These are phyloP conservation scores for Lentinula detonsa DNA, from an alignment of 768 basidiomycete genomes.

Conservation along the genomic window DNA sequence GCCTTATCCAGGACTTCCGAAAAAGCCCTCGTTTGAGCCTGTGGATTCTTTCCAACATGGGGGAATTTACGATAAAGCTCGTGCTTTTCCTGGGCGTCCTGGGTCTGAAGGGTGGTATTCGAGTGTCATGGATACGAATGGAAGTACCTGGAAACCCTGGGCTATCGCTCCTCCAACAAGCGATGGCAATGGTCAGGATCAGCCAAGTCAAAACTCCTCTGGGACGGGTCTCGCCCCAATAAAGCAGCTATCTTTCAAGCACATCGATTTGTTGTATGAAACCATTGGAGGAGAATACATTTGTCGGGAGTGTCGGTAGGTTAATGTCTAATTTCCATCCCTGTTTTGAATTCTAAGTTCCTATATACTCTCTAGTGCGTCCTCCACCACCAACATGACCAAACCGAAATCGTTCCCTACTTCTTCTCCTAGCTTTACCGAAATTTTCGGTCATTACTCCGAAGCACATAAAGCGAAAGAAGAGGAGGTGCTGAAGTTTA, in stretches of 20 bases:
- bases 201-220: neutral
- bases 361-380: neutral
- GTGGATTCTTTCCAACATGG: too few relatives aligned
- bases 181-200: neutral
- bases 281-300: conserved; percentile 3
- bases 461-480: neutral
- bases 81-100: neutral
- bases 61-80: neutral
- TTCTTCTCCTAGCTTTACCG: neutral
- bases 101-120: neutral
- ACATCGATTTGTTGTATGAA: conserved; percentile 2
- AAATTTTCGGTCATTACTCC: neutral
- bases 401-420: conserved; percentile 4
- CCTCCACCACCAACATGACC: neutral
- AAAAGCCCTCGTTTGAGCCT: too few relatives aligned
- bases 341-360: too few relatives aligned
- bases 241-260: conserved; percentile 2
- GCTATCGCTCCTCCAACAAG: neutral
- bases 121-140: neutral
- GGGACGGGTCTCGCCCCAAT: neutral
- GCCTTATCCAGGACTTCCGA: too few relatives aligned
- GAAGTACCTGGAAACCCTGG: neutral
- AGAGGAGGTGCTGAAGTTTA: conserved; percentile 3
- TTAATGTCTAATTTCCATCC: neutral
- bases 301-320: conserved; percentile 4